Conservation (phyloP, 345 rosid species). For the Linum tenue region DNA sequence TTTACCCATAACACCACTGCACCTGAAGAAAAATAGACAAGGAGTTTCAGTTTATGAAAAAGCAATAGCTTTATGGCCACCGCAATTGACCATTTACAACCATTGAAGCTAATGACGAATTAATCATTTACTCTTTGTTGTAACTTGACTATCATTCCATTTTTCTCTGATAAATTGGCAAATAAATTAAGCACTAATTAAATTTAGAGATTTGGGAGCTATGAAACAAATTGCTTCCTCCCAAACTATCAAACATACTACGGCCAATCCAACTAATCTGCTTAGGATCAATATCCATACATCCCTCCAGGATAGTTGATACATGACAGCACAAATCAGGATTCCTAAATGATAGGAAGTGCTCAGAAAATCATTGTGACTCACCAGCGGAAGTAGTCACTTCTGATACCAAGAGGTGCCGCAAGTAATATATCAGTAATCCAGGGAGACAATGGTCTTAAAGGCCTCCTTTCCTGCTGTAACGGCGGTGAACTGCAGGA, state of each 20-base stretch:
- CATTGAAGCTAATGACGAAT: too few species aligned
- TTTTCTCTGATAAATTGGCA: too few species aligned
- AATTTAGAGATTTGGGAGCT: too few species aligned
- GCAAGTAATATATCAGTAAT: conserved; percentile 87
- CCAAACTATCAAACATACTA: too few species aligned
- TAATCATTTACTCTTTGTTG: too few species aligned
- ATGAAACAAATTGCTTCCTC: too few species aligned
- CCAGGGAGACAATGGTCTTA: conserved; percentile 96
- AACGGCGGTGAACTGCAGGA: conserved; percentile 29
- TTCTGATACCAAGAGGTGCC: conserved; percentile 86
- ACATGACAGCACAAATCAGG: neutral
- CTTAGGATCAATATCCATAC: neutral
- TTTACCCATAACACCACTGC: conserved; percentile 98
- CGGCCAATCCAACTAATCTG: too few species aligned
- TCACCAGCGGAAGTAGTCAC: conserved; percentile 97
- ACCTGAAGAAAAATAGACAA: conserved; percentile 37
- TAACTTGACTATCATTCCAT: too few species aligned
- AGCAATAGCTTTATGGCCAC: neutral
- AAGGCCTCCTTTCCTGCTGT: conserved; percentile 74
- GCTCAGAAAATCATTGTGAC: conserved; percentile 16
- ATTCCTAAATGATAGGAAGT: neutral
- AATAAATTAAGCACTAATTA: too few species aligned
- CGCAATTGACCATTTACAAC: neutral
- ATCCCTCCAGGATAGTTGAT: neutral
- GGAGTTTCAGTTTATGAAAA: conserved; percentile 4